These are phyloP conservation scores for Alternaria incomplexa DNA, from an alignment of 2,329 filamentous ascomycete species.

Conservation along the genomic window DNA sequence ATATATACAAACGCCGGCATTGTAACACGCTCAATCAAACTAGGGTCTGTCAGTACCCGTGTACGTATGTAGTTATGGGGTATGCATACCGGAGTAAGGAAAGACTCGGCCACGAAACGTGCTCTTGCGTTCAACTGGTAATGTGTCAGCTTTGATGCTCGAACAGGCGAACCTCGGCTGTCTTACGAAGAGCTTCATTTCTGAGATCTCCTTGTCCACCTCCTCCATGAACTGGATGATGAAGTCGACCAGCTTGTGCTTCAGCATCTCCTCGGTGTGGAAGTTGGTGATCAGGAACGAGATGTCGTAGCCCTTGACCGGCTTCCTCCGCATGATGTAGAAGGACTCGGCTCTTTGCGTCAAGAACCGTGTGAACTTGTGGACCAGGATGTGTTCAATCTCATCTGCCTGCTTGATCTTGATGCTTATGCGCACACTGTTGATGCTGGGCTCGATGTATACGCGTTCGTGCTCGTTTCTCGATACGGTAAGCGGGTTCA, in stretches of 20 bases:
- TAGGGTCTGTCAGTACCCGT: constrained; percentile 7
- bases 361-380: constrained; percentile 97
- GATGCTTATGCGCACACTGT: constrained; percentile 96
- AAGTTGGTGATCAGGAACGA: constrained; percentile 99
- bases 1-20: constrained; percentile 17
- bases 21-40: constrained; percentile 32
- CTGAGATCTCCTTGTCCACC: constrained; percentile 99
- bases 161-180: neutral
- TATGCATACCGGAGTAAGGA: constrained; percentile 81
- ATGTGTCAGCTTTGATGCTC: constrained; percentile 36
- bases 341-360: constrained; percentile 96
- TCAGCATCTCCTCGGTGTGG: constrained; percentile 98
- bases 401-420: constrained; percentile 99
- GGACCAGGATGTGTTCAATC: constrained; percentile 96
- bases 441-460: constrained; percentile 94
- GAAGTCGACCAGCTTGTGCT: constrained; percentile 98
- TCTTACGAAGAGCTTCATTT: constrained; percentile 99
- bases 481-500: constrained; percentile 88
- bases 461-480: constrained; percentile 98
- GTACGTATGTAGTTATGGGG: too few relatives aligned
- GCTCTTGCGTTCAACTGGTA: constrained; percentile 89
- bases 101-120: constrained; percentile 97
- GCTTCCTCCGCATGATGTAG: constrained; percentile 93
- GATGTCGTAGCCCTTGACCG: constrained; percentile 98
- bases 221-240: constrained; percentile 99